Conservation (phyloP, 441 rosid genomes). For the Hura crepitans region DNA sequence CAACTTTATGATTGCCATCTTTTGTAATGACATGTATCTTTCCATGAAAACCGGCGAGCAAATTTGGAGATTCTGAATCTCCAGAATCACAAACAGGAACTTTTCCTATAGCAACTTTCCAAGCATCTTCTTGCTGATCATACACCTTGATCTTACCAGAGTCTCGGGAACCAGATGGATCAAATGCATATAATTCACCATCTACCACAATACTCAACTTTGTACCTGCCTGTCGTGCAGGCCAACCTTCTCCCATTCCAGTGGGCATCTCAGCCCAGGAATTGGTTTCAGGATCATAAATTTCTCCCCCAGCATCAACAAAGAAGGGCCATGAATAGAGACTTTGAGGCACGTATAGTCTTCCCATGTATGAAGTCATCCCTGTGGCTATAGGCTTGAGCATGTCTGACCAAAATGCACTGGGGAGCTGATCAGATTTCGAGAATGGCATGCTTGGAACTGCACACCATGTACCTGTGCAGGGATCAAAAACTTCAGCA, state of each 20-base stretch:
- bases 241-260: slow-evolving; percentile 98
- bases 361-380: slow-evolving; percentile 80
- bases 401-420: slow-evolving; percentile 71
- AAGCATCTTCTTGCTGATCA: slow-evolving; percentile 66
- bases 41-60: slow-evolving; percentile 75
- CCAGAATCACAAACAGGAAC: slow-evolving; percentile 56
- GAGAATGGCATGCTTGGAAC: slow-evolving; percentile 89
- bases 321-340: slow-evolving; percentile 93
- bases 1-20: slow-evolving; percentile 44
- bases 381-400: slow-evolving; percentile 90
- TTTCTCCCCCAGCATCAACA: slow-evolving; percentile 89
- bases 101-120: slow-evolving; percentile 71
- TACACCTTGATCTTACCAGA: slow-evolving; percentile 71
- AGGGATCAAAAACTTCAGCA: slow-evolving; percentile 82
- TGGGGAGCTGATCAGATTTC: slow-evolving; percentile 69
- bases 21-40: slow-evolving; percentile 79
- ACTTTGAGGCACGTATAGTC: slow-evolving; percentile 81
- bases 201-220: slow-evolving; percentile 71
- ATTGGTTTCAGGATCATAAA: slow-evolving; percentile 63
- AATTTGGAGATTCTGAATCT: slow-evolving; percentile 72
- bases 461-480: slow-evolving; percentile 50
- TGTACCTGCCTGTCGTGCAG: slow-evolving; percentile 79
- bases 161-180: slow-evolving; percentile 68
- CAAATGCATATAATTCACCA: slow-evolving; percentile 67
- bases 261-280: slow-evolving; percentile 83